Conservation (phyloP, 2,329 filamentous ascomycete species). For the Colletotrichum spaethianum region DNA sequence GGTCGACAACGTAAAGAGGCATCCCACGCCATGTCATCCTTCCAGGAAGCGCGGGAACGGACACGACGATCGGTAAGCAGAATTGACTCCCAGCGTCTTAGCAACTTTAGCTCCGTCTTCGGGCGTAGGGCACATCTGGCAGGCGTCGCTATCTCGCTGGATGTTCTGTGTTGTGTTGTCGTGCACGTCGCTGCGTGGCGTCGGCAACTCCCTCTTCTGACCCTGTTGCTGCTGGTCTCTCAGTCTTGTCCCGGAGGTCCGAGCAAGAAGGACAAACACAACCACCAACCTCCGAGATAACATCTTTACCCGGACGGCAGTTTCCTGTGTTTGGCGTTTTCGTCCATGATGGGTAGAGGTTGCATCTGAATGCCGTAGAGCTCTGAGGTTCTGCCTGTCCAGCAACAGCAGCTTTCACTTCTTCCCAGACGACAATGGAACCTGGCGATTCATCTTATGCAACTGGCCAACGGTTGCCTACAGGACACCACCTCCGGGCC, state of each 20-base stretch:
- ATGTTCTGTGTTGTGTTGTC: constrained; percentile 15
- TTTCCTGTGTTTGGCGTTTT: neutral
- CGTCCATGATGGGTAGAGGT: neutral
- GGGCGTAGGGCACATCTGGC: constrained; percentile 16
- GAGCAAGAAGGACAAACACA: constrained; percentile 30
- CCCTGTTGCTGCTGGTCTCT: constrained; percentile 5
- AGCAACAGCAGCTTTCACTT: constrained; percentile 1
- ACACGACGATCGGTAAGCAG: constrained; percentile 26
- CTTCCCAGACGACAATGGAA: constrained; percentile 22
- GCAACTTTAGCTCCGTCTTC: constrained; percentile 3
- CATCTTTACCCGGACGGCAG: neutral
- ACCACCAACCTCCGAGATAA: constrained; percentile 2
- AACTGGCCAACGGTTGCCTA: constrained; percentile 12
- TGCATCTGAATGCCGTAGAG: neutral
- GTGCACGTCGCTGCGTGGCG: constrained; percentile 21
- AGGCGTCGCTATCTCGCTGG: constrained; percentile 10
- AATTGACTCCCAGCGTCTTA: constrained; percentile 2
- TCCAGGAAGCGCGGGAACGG: constrained; percentile 17
- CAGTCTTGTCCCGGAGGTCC: constrained; percentile 30
- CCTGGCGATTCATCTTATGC: constrained; percentile 8
- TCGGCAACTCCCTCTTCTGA: constrained; percentile 24
- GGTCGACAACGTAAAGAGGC: constrained; percentile 14
- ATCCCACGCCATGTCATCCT: constrained; percentile 7
- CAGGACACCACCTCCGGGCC: constrained; percentile 6
- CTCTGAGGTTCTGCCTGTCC: constrained; percentile 7